Base-by-base conservation (phyloP, 108 stramenopile species). In the Fragilariopsis cylindrus region DNA sequence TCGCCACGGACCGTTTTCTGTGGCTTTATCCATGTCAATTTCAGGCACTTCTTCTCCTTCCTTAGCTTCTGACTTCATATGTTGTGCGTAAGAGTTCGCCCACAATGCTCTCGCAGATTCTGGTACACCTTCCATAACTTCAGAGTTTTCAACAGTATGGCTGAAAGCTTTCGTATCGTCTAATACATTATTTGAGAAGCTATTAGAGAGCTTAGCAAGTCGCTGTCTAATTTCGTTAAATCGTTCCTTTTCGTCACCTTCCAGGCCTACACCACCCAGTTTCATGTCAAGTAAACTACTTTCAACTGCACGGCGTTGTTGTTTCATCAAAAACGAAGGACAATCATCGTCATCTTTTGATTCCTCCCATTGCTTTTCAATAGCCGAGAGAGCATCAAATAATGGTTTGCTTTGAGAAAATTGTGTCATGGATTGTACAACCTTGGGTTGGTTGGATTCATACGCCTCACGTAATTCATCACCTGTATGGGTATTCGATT, bases 151-250 rank as follows among this genome's bases (percentile, higher is more conserved):
- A 19, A 98, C 75, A 8, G 71, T 75, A 49, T 97, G 78, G 40
- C 84, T 77, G 75, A 95, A 99, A 15, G 84, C 85, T 87, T 99
- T 99, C 57, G 98, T 99, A 11, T 91, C 90, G 80, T 99, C 98
- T 65, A 99, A 83, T 18, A 98, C 96, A 76, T 99, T 98, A 90
- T 99, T 99, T 58, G 83, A 81, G 75, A 99, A 99, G 40, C 82
- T 88, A 13, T 91, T 97, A 18, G 84, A 82, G 71, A 98, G 82
- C 63, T 94, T 85, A 0, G 97, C 95, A 45, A 94, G 82, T 49
- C 91, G 82, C 71, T 94, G 79, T 72, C 93, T 95, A 62, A 98
- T 96, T 75, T 96, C 93, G 77, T 99, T 99, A 90, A 98, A 99
- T 30, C 90, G 78, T 74, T 96, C 95, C 71, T 95, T 88, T 40